These are phyloP conservation scores for Saururus chinensis DNA, from an alignment of 164 flowering plant genomes.

Conservation along the genomic window DNA sequence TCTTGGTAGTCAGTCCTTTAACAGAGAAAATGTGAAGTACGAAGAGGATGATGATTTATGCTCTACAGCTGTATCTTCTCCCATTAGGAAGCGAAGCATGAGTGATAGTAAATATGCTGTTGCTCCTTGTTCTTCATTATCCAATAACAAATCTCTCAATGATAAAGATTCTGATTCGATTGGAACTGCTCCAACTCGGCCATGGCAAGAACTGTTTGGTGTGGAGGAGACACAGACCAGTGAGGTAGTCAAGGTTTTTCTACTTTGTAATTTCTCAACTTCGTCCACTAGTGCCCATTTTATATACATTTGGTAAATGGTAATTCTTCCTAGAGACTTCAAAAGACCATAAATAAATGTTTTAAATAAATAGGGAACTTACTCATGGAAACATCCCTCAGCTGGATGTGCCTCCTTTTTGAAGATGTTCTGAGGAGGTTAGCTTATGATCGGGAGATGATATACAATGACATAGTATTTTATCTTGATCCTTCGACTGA, in stretches of 20 bases:
- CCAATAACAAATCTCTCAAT: slow-evolving; percentile 11
- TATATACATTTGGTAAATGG: no score
- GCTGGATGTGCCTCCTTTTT: no score
- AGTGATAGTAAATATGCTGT: slow-evolving; percentile 39
- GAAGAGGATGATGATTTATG: slow-evolving; percentile 46
- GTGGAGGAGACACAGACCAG: slow-evolving; percentile 17
- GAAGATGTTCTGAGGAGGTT: no score
- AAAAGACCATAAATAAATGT: no score
- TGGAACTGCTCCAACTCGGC: slow-evolving; percentile 4
- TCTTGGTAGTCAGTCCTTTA: slow-evolving; percentile 1
- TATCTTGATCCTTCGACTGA: no score
- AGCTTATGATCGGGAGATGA: no score
- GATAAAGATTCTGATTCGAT: slow-evolving; percentile 12
- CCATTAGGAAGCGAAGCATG: slow-evolving; percentile 36
- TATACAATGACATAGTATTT: no score
- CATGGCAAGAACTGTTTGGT: slow-evolving; percentile 21
- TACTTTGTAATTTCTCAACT: no score
- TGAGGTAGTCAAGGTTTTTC: slow-evolving; percentile 16
- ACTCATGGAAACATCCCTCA: no score
- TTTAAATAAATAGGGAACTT: no score
- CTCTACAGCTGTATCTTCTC: slow-evolving; percentile 86
- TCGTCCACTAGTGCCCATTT: no score
- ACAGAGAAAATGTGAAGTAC: slow-evolving; percentile 19
- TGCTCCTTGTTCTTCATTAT: slow-evolving; percentile 26
- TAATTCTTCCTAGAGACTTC: no score